Evolutionary conservation across 768 basidiomycete species (phyloP), one percentile per base, ranked within the genome.

Genomic region (Cubamyces sp.): DNA sequence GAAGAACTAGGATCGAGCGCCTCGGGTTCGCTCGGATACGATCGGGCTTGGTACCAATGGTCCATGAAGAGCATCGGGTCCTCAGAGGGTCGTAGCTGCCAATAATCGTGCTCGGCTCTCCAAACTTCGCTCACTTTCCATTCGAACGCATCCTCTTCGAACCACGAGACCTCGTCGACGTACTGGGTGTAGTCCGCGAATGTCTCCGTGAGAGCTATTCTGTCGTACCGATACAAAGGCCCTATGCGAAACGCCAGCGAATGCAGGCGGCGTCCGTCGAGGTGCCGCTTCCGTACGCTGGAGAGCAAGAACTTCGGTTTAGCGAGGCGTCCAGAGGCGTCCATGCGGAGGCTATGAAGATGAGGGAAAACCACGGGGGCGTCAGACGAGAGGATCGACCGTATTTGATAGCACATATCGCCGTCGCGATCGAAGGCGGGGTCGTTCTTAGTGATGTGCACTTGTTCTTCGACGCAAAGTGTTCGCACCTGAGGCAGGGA

Each of bases 41-140:
- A 30, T 19, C 18, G 11, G 0, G 19, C 3, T 19, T 51, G 7
- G 19, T 51, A 51, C 49, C 49, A 51, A 19, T 37, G 30, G 5
- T 51, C 30, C 49, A 51, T 51, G 30, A 34, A 30, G 28, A n/a
- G 30, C 49, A 51, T 51, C 30, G 30, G 30, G 14, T 51, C 49
- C 30, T 51, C 49, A 2, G 49, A 51, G 8, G 30, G 28, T 4
- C 49, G 49, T 19, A 37, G 18, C 30, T 37, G 18, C 49, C 49
- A 51, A 23, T 39, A 53, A 9, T 53, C 51, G n/a, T 53, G 37
- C 5, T 53, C 37, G 19, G 21, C 39, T 19, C 49, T 28, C 49
- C 49, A 51, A 14, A 51, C 49, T 19, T 41, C 51, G 19, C 23
- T 53, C 3, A 41, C 51, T 15, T 40, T 19, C 37, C 39, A 53